A percentile compares a stretch with the other conserved stretches of the same genome.
These are phyloP conservation scores for Edaphochlamys debaryana DNA, from an alignment of 139 green algal genomes.

Conservation along the genomic window DNA sequence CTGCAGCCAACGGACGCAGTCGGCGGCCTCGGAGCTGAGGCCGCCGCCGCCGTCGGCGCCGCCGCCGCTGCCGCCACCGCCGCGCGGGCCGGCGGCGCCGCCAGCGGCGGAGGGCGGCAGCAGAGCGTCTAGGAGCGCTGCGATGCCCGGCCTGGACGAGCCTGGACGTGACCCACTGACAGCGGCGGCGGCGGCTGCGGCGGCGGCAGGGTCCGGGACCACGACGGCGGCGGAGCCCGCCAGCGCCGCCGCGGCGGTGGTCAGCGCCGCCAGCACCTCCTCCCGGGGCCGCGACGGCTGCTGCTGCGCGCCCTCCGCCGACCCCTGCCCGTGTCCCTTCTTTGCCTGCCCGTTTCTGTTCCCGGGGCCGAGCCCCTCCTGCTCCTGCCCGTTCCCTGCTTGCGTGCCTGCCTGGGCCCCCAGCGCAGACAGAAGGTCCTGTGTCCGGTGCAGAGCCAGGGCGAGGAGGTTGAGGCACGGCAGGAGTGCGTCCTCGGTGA, in stretches of 20 bases:
- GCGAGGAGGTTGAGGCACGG: conserved; percentile 23
- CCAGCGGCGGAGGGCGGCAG: neutral
- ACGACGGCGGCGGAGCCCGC: no score
- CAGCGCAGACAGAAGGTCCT: neutral
- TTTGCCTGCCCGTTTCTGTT: no score
- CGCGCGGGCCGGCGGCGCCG: neutral
- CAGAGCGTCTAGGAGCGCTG: neutral
- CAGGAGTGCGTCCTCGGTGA: conserved; percentile 21
- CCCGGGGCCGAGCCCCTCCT: no score
- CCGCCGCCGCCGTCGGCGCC: neutral
- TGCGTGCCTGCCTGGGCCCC: neutral
- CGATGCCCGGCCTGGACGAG: no score
- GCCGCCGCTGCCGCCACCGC: neutral
- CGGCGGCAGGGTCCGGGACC: no score
- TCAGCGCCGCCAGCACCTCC: no score
- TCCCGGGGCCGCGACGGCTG: no score
- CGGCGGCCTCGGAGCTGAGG: neutral
- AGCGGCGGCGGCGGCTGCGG: no score
- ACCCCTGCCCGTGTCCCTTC: neutral
- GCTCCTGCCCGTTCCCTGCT: no score
- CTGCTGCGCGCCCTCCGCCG: neutral
- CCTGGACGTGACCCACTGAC: no score
- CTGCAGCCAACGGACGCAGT: conserved; percentile 26
- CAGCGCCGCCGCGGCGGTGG: neutral
- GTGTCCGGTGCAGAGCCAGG: conserved; percentile 4